Evolutionary conservation across 805 yeast species (phyloP), one percentile per base, ranked within the genome.

Genomic region (Candida verbasci): DNA sequence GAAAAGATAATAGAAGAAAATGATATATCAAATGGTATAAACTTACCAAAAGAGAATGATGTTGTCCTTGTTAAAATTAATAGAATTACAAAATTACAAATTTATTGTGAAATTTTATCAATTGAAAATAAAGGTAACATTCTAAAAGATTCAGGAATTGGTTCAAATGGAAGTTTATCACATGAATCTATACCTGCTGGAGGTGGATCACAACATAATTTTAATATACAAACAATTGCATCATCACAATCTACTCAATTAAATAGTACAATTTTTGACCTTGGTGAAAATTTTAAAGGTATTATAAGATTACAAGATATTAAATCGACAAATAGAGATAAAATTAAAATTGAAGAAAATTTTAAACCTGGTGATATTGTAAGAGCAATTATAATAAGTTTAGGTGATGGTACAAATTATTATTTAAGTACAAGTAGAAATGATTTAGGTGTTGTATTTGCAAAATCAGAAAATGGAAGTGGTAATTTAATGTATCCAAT

Each of bases 351-450:
- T 23, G 72, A 77, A 39, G 86, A 86, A 14, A 72, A 88, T 53
- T 93, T 81, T 61, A 75, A 75, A 47, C 97, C 97, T 0, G 97
- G 97, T 11, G 99, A 93, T 58, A 76, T 93, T 35, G 85, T 93
- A 2, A 71, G 95, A 43, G 96, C 96, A 0, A 67, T 72, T 46
- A 81, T 89, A 7, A 65, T 76, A n/a, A 86, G 96, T 0, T 64
- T 93, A 23, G 99, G 99, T 38, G 98, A 93, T 59, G 97, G 97
- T 7, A 72, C 83, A 14, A 86, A 86, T 55, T 93, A 89, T 55
- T 93, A 89, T 56, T 65, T 93, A 44, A 75, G 87, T 6, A 93
- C 98, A 0, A 94, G 96, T 2, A 70, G 82, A 44, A 87, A 91
- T 56, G 96, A 91, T 51, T 65, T 91, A 26, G 99, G 99, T 3